Evolutionary conservation across 1,139 yeast species (phyloP).

Genomic region (Schwanniomyces etchellsii): DNA sequence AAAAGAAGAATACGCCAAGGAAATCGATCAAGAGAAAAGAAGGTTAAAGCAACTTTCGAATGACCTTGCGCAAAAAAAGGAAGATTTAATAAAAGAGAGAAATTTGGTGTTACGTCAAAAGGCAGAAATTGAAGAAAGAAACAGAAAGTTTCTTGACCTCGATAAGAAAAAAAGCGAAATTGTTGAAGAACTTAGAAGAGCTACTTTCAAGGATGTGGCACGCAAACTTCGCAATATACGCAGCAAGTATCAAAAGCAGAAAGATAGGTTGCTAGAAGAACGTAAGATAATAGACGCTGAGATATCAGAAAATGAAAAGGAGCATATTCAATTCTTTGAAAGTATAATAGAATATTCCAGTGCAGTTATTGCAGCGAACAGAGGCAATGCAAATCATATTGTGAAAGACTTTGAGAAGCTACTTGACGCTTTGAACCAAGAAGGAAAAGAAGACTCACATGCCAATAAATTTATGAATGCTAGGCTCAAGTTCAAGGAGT

Average conservation of each 20-base stretch:
- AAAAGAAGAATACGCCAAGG: conserved; percentile 30
- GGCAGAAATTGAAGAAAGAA: conserved; percentile 6
- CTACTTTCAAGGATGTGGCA: not conserved
- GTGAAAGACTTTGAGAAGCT: conserved; percentile 5
- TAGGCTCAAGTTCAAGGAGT: conserved; percentile 1
- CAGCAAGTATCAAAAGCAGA: conserved; percentile 1
- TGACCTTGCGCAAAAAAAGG: conserved; percentile 3
- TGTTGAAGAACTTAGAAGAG: not conserved
- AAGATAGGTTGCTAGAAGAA: conserved; percentile 2
- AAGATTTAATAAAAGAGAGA: conserved; percentile 5
- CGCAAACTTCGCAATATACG: conserved; percentile 1
- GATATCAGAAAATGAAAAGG: conserved; percentile 6
- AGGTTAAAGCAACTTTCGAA: conserved; percentile 1
- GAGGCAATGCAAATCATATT: conserved; percentile 2
- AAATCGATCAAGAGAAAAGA: conserved; percentile 13
- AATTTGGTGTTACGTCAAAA: conserved; percentile 5
- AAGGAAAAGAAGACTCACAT: not conserved
- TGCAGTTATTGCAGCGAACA: conserved; percentile 2
- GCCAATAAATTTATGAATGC: conserved; percentile 1
- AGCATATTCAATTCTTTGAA: conserved; percentile 6
- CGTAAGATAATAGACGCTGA: conserved; percentile 2
- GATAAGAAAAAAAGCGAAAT: conserved; percentile 2
- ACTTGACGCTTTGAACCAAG: conserved; percentile 3
- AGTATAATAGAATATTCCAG: conserved; percentile 5
- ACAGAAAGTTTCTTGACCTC: conserved; percentile 2